A percentile compares a stretch with the other conserved stretches of the same genome.
These are phyloP conservation scores for Acanthamoeba royreba DNA, from an alignment of 208 protist species.

Conservation along the genomic window DNA sequence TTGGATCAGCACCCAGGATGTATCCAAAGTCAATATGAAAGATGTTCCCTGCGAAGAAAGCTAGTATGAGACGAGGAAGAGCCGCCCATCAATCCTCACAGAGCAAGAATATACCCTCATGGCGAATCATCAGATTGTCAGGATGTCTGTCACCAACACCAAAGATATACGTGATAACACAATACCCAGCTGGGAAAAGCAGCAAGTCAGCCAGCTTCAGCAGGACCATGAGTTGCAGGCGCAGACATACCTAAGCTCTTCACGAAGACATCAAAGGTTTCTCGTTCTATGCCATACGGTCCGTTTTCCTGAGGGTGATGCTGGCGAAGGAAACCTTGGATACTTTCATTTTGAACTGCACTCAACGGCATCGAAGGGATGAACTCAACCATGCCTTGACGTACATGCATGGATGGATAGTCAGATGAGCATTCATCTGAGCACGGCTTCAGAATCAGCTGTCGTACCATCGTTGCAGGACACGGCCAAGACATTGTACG, in stretches of 20 bases:
- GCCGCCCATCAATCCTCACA: too few species aligned
- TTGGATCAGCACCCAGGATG: conserved; percentile 95
- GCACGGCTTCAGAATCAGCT: too few species aligned
- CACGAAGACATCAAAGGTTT: conserved; percentile 91
- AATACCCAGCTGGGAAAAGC: conserved; percentile 94
- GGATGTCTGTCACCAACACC: conserved; percentile 95
- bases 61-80: too few species aligned
- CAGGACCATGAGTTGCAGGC: too few species aligned
- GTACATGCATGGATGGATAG: too few species aligned
- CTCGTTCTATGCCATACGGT: conserved; percentile 51
- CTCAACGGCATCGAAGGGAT: conserved; percentile 51
- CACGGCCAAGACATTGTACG: conserved; percentile 90
- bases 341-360: conserved; percentile 57
- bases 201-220: too few species aligned
- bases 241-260: conserved; percentile 87
- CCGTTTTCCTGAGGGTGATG: conserved; percentile 83
- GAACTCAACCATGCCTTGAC: conserved; percentile 76
- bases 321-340: conserved; percentile 60
- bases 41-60: too few species aligned
- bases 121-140: conserved; percentile 93
- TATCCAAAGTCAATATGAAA: conserved; percentile 98
- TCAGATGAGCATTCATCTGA: too few species aligned
- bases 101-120: too few species aligned
- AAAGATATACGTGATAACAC: conserved; percentile 96
- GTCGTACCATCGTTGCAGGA: conserved; percentile 74